Evolutionary conservation across 1,139 yeast genomes (phyloP).

Genomic region (Wickerhamomyces sp.): DNA sequence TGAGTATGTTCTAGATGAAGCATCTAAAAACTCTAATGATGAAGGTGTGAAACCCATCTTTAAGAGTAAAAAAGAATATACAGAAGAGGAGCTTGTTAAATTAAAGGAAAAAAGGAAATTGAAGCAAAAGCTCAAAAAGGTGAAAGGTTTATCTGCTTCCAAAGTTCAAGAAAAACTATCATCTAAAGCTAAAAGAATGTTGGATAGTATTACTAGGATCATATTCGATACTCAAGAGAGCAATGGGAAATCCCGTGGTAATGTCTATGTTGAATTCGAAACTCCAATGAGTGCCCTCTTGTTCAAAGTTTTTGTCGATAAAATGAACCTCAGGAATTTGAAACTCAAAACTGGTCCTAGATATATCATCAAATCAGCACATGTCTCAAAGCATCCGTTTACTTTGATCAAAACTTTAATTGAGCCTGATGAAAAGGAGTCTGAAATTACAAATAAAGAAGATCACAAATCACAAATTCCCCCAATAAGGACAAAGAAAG

Average conservation of each 20-base stretch:
- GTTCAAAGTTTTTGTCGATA: conserved; percentile 14
- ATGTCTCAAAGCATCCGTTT: conserved; percentile 14
- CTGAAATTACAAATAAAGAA: not conserved
- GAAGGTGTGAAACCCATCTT: too few relatives aligned
- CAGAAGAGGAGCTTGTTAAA: conserved; percentile 25
- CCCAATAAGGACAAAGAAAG: too few relatives aligned
- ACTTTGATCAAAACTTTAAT: conserved; percentile 5
- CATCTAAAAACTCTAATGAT: not conserved
- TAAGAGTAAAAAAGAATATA: conserved; percentile 13
- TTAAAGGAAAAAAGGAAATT: conserved; percentile 1
- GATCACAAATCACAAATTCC: not conserved
- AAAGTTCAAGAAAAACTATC: conserved; percentile 4
- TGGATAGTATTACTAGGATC: conserved; percentile 6
- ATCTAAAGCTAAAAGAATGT: conserved; percentile 5
- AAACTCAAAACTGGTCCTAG: conserved; percentile 3
- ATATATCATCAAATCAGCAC: conserved; percentile 13
- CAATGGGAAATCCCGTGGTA: conserved; percentile 17
- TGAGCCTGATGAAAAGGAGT: not conserved
- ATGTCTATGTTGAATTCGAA: conserved; percentile 13
- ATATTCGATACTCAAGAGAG: conserved; percentile 15
- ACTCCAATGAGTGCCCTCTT: conserved; percentile 10
- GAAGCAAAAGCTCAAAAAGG: not conserved
- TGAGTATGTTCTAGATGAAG: not conserved
- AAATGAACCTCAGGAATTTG: conserved; percentile 8
- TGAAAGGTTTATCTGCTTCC: conserved; percentile 4